Evolutionary conservation across 2,329 filamentous ascomycete species (phyloP), one percentile per base, ranked within the genome.

Genomic region (Tolypocladium inflatum): DNA sequence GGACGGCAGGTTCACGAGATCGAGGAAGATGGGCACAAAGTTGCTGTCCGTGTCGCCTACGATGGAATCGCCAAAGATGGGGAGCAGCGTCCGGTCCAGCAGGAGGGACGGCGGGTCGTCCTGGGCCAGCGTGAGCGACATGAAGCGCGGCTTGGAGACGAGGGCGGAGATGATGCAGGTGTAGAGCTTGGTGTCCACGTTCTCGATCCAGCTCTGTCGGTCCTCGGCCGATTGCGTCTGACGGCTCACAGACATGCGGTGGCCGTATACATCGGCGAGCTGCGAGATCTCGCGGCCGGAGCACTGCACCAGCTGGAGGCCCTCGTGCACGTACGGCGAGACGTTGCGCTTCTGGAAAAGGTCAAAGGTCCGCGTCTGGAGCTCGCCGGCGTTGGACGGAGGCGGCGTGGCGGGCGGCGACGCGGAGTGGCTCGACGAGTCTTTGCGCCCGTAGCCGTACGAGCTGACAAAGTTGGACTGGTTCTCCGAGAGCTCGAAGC

Each of bases 21-120:
- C 91, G 4, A 99, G 80, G 59, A 91, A 93, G 64, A 99, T 94
- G 1, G 94, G 91, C 2, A 95, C 84, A 39, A 92, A 79, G 59
- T 84, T 84, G 63, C 86, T 86, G 56, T 85, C 85, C 53, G 83
- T 89, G 60, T 87, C 80, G 15, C 90, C 91, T 0, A 96, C 83
- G 2, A 97, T 76, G 0, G 90, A 83, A 65, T 89, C 87, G 23
- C 86, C 84, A 65, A 88, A 88, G 21, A 89, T 75, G 15, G 74
- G 73, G 7, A 92, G 76, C 21, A 91, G 78, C 0, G 77, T 76
- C 66, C 85, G 85, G 69, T 94, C 89, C 11, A 93, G 73, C 6
- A 93, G 80, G 39, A 93, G 74, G 0, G 87, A 90, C 0, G 89
- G 86, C 2, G 88, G 84, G 66, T 92, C 89, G 21, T 87, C 84